These are phyloP conservation scores for Acacia concinna DNA, from an alignment of 331 rosid genomes.

Conservation along the genomic window DNA sequence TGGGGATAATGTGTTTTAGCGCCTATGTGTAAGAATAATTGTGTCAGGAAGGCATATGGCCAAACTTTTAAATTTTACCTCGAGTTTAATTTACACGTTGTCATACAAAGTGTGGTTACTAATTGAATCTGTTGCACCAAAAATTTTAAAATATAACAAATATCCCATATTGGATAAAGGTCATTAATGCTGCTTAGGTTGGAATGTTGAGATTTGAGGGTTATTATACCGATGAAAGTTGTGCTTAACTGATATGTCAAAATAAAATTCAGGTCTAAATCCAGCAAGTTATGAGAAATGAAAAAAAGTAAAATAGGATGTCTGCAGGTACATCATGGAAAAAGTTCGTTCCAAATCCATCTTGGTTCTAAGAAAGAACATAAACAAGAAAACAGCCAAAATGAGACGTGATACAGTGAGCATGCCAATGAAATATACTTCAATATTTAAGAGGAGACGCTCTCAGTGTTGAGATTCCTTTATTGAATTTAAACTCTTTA, in stretches of 20 bases:
- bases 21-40: not conserved
- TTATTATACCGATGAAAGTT: not conserved
- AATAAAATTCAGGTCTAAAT: not conserved
- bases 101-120: not conserved
- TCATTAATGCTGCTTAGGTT: not conserved
- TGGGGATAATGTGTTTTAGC: not conserved
- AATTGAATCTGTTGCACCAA: not conserved
- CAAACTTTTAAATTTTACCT: not conserved
- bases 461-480: not conserved
- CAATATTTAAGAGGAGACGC: not conserved
- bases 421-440: not conserved
- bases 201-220: not conserved
- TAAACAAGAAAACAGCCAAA: not conserved
- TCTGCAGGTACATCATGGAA: not conserved
- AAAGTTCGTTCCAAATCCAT: not conserved
- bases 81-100: not conserved
- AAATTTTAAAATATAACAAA: not conserved
- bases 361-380: not conserved
- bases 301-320: not conserved
- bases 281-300: not conserved
- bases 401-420: not conserved
- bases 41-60: not conserved
- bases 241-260: not conserved
- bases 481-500: not conserved
- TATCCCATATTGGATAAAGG: not conserved